Evolutionary conservation across 345 rosid species (phyloP).

Genomic region (Gossypium raimondii): DNA sequence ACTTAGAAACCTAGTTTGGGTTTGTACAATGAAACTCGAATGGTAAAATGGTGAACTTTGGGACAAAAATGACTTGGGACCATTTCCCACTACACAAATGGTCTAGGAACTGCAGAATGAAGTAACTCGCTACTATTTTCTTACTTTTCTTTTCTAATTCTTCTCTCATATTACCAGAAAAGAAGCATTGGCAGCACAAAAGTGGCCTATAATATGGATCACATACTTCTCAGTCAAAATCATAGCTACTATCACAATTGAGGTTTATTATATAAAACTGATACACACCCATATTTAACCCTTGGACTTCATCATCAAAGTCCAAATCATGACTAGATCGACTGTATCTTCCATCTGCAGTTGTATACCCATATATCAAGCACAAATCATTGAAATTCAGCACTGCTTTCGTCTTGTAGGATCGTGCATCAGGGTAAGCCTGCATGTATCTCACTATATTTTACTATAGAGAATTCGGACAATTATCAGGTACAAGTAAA

Average conservation of each 20-base stretch:
- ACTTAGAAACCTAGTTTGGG: background rate
- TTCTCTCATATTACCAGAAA: background rate
- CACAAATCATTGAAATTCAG: constrained; percentile 69
- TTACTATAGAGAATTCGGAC: background rate
- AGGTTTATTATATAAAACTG: background rate
- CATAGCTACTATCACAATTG: background rate
- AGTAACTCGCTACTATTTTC: background rate
- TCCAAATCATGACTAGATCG: constrained; percentile 80
- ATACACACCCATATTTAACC: constrained; percentile 46
- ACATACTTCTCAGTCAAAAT: background rate
- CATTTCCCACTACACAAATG: background rate
- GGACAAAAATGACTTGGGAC: background rate
- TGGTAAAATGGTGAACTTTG: background rate
- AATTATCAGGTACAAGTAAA: constrained; percentile 3
- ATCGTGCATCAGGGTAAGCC: constrained; percentile 70
- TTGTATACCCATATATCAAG: constrained; percentile 62
- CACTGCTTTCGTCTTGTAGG: constrained; percentile 67
- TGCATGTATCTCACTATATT: constrained; percentile 31
- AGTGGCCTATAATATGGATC: background rate
- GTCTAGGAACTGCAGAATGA: background rate
- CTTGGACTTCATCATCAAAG: constrained; percentile 60
- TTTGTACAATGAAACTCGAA: background rate
- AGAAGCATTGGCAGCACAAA: background rate
- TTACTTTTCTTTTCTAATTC: background rate
- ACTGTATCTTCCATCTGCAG: constrained; percentile 92